Conservation (phyloP, 208 protist genomes). For the Polymyxa betae region DNA sequence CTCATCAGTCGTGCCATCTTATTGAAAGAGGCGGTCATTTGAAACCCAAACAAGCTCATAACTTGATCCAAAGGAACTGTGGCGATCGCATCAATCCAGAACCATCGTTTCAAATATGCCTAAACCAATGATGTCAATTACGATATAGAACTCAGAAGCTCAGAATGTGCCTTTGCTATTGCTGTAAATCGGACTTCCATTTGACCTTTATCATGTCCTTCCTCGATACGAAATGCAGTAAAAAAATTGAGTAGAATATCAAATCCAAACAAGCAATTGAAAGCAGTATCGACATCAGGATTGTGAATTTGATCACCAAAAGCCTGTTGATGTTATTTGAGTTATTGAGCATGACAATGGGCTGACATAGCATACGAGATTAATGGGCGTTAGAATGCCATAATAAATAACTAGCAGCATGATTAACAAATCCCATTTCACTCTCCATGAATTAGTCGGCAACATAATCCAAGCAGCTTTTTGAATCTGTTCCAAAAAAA, state of each 20-base stretch:
- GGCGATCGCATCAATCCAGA: conserved; percentile 31
- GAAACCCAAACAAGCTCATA: background rate
- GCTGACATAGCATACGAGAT: background rate
- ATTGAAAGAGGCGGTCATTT: conserved; percentile 27
- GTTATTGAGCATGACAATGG: background rate
- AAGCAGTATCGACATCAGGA: background rate
- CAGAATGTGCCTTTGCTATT: background rate
- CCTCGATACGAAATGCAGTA: conserved; percentile 28
- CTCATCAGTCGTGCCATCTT: conserved; percentile 38
- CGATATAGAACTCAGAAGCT: background rate
- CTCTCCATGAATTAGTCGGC: conserved; percentile 26
- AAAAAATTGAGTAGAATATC: conserved; percentile 51
- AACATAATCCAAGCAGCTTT: background rate
- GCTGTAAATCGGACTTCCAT: background rate
- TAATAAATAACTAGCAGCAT: conserved; percentile 51
- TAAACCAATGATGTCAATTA: background rate
- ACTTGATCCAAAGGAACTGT: conserved; percentile 37
- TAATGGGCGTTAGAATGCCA: conserved; percentile 46
- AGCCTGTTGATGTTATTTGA: background rate
- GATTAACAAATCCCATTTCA: conserved; percentile 55
- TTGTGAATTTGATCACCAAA: conserved; percentile 34
- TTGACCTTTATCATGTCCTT: conserved; percentile 28
- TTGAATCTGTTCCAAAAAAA: background rate
- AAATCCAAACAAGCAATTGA: conserved; percentile 27
- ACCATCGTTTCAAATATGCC: conserved; percentile 38